Percentiles rank a stretch among this genome's conserved stretches.
Evolutionary conservation across 2,329 filamentous ascomycete species (phyloP).

Genomic region (Clarireedia homoeocarpa): DNA sequence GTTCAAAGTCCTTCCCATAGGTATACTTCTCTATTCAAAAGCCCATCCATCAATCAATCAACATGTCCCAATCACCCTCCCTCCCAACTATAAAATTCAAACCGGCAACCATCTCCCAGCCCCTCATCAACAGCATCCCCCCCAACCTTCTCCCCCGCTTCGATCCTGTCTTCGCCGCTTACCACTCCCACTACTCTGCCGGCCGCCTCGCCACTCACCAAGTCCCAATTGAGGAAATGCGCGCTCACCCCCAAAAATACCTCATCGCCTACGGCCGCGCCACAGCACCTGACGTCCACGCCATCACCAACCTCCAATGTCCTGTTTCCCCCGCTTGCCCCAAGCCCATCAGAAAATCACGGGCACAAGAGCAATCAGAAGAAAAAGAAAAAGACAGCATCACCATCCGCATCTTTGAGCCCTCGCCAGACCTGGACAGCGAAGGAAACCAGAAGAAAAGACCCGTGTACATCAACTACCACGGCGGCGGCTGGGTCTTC

Average conservation of each 20-base stretch:
- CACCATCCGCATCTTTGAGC: conserved; percentile 31
- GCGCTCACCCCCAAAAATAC: conserved; percentile 34
- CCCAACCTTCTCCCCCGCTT: conserved; percentile 31
- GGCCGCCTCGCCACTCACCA: conserved; percentile 36
- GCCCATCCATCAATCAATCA: neutral
- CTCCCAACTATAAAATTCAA: neutral
- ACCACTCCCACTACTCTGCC: conserved; percentile 36
- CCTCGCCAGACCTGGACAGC: conserved; percentile 23
- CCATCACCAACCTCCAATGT: conserved; percentile 32
- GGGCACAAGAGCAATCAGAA: neutral
- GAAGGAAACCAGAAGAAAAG: conserved; percentile 17
- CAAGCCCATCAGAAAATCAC: too few species aligned
- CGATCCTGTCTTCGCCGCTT: conserved; percentile 34
- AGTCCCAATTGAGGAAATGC: conserved; percentile 26
- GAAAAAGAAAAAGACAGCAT: neutral
- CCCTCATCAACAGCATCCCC: conserved; percentile 36
- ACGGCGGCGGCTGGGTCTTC: conserved; percentile 34
- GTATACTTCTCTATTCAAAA: too few species aligned
- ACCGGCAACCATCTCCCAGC: conserved; percentile 23
- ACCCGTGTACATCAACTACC: conserved; percentile 33
- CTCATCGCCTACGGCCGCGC: conserved; percentile 31
- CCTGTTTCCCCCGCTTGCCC: conserved; percentile 29
- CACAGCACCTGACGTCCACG: conserved; percentile 29
- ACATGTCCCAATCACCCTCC: neutral
- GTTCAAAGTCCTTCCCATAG: too few species aligned